Conservation (phyloP, 169 alveolate species). For the Perkinsus marinus region DNA sequence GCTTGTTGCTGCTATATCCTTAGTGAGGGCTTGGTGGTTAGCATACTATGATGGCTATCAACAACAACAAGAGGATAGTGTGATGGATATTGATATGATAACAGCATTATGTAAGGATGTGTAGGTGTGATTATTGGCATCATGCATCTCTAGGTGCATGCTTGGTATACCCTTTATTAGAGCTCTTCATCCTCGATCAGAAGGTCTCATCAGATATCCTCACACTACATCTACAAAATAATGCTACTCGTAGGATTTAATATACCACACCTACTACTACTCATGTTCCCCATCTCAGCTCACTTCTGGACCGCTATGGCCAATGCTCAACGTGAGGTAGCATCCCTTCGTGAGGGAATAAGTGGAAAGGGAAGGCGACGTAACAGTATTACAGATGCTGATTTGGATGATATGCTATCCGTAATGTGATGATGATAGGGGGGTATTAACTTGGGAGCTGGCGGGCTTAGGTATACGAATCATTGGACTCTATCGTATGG, state of each 20-base stretch:
- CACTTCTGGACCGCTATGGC: neutral
- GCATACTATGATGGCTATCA: neutral
- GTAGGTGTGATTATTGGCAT: neutral
- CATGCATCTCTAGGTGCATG: neutral
- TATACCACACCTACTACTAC: neutral
- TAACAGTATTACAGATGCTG: neutral
- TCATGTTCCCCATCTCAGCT: neutral
- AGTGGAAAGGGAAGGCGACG: neutral
- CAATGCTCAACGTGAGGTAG: neutral
- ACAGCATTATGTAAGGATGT: neutral
- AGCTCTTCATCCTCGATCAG: neutral
- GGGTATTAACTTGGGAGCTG: neutral
- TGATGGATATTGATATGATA: neutral
- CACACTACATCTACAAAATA: neutral
- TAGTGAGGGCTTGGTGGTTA: neutral
- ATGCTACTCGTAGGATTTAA: neutral
- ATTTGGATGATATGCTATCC: neutral
- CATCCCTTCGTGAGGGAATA: neutral
- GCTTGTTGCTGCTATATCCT: neutral
- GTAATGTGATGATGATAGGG: neutral
- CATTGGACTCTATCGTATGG: neutral
- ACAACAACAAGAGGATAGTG: neutral
- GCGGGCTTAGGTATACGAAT: neutral
- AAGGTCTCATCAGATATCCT: neutral
- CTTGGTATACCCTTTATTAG: neutral